Evolutionary conservation across 768 basidiomycete genomes (phyloP).

Genomic region (Tricholoma flavovirens): DNA sequence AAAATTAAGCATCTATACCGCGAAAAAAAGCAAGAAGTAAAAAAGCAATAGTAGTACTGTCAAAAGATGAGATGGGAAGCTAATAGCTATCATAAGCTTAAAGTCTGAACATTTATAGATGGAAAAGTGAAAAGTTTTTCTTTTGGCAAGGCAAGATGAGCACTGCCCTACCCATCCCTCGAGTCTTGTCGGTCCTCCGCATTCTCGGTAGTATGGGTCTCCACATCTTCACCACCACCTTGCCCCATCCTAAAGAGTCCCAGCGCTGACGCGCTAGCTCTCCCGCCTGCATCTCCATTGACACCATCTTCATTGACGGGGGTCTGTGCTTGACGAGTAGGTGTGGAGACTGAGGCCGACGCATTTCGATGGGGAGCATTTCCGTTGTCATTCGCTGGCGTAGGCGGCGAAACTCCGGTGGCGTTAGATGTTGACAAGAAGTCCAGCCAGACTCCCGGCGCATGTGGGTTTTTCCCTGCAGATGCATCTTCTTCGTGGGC

Average conservation of each 20-base stretch:
- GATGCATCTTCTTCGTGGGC: neutral
- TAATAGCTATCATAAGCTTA: too few species aligned
- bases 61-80: too few species aligned
- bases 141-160: too few species aligned
- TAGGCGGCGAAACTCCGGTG: neutral
- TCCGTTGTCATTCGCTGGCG: neutral
- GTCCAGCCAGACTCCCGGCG: neutral
- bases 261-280: neutral
- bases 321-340: neutral
- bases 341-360: neutral
- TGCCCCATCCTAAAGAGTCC: neutral
- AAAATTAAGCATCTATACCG: too few species aligned
- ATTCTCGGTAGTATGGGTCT: neutral
- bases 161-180: neutral
- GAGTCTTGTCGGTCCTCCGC: neutral
- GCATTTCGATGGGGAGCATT: neutral
- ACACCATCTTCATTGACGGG: neutral
- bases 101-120: too few species aligned
- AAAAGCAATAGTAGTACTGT: too few species aligned
- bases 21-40: too few species aligned
- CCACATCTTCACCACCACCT: neutral
- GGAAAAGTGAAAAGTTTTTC: too few species aligned
- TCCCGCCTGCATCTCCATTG: neutral
- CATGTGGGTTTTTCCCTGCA: neutral
- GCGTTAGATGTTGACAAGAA: neutral